These are phyloP conservation scores for Pseudogymnoascus sp. DNA, from an alignment of 2,329 filamentous ascomycete species.

Conservation along the genomic window DNA sequence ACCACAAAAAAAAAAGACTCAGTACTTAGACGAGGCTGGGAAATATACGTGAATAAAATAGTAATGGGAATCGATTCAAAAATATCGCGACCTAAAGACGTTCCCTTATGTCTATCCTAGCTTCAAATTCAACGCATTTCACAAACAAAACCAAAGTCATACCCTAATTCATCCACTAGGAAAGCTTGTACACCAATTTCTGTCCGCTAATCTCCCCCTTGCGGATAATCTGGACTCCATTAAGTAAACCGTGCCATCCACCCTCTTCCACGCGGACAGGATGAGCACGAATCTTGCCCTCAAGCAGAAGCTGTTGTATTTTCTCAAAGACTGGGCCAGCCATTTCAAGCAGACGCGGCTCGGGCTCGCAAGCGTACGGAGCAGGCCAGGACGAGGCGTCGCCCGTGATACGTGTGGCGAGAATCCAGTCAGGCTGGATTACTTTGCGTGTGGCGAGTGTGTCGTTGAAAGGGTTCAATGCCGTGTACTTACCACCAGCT, in stretches of 20 bases:
- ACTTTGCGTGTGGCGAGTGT: too few relatives aligned
- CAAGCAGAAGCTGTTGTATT: slow-evolving; percentile 3
- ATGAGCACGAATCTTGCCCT: slow-evolving; percentile 4
- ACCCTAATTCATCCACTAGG: too few relatives aligned
- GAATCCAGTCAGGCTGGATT: too few relatives aligned
- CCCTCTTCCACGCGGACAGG: neutral
- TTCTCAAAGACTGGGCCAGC: neutral
- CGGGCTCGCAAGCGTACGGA: neutral
- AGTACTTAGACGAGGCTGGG: too few relatives aligned
- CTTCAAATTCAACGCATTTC: too few relatives aligned
- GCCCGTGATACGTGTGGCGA: too few relatives aligned
- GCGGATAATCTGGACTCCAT: slow-evolving; percentile 9
- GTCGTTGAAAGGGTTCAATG: slow-evolving; percentile 26
- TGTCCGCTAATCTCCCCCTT: neutral
- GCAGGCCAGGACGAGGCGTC: neutral
- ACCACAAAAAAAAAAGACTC: too few relatives aligned
- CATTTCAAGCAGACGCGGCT: neutral
- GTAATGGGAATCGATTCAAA: too few relatives aligned
- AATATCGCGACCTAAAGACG: too few relatives aligned
- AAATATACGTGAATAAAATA: too few relatives aligned
- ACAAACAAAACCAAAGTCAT: too few relatives aligned
- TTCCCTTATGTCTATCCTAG: too few relatives aligned
- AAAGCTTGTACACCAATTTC: slow-evolving; percentile 9
- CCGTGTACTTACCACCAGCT: slow-evolving; percentile 33
- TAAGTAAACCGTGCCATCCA: neutral